phyloP scores from a whole-genome alignment of 2,329 filamentous ascomycete genomes.

The Aspergillus uvarum region DNA sequence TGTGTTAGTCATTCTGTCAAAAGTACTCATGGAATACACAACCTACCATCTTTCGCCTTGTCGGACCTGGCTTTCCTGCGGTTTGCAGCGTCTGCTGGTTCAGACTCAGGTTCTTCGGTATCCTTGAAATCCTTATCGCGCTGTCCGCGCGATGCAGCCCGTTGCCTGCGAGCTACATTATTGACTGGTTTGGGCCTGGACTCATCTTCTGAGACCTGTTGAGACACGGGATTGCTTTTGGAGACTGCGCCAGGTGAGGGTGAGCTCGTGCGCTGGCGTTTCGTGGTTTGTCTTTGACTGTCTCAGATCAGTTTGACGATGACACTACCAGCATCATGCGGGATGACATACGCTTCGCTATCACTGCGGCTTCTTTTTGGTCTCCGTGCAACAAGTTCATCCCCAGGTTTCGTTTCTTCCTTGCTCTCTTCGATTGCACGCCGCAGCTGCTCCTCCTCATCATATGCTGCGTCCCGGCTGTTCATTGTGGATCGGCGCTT shows the following conservation, averaged over 20 bases:
- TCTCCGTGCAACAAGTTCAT: conserved; percentile 60
- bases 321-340: conserved; percentile 17
- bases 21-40: conserved; percentile 15
- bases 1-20: conserved; percentile 29
- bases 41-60: conserved; percentile 77
- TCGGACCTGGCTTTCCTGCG: conserved; percentile 82
- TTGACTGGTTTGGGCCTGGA: conserved; percentile 40
- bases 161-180: conserved; percentile 57
- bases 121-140: conserved; percentile 50
- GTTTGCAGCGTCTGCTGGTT: conserved; percentile 70
- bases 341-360: conserved; percentile 79
- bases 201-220: conserved; percentile 66
- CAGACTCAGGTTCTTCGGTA: conserved; percentile 66
- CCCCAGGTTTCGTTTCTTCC: conserved; percentile 64
- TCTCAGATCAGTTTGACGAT: conserved; percentile 27
- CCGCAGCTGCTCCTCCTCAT: conserved; percentile 86
- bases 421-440: conserved; percentile 95
- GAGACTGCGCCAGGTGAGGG: conserved; percentile 64
- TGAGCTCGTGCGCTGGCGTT: conserved; percentile 81
- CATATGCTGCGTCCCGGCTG: conserved; percentile 89
- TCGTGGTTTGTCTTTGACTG: conserved; percentile 69
- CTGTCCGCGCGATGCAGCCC: conserved; percentile 56
- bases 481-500: conserved; percentile 97
- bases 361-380: conserved; percentile 84
- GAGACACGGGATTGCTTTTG: conserved; percentile 46